Evolutionary conservation across 2,329 filamentous ascomycete genomes (phyloP).

Genomic region (Calonectria montana): DNA sequence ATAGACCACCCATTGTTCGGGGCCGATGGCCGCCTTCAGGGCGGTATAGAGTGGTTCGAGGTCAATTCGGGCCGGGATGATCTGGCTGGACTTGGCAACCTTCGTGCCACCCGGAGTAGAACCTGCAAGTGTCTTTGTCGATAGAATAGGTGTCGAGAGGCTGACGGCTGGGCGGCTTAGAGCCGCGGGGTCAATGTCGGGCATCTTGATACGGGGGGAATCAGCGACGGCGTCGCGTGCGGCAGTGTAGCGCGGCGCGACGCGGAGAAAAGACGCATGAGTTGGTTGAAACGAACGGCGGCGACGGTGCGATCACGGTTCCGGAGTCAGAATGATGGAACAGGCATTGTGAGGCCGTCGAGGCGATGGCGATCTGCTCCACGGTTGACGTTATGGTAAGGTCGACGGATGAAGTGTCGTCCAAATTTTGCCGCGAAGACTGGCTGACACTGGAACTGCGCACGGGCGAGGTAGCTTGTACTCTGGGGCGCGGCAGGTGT

Average conservation of each 20-base stretch:
- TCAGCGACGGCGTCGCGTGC: slow-evolving; percentile 58
- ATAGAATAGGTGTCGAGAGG: slow-evolving; percentile 69
- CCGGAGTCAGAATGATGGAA: slow-evolving; percentile 56
- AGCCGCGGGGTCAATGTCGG: slow-evolving; percentile 77
- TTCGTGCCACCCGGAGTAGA: slow-evolving; percentile 62
- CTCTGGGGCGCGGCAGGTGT: slow-evolving; percentile 1
- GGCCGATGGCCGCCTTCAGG: slow-evolving; percentile 68
- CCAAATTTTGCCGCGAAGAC: slow-evolving; percentile 49
- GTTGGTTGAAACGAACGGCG: slow-evolving; percentile 53
- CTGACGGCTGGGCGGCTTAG: slow-evolving; percentile 70
- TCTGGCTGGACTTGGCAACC: slow-evolving; percentile 69
- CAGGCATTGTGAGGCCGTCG: slow-evolving; percentile 53
- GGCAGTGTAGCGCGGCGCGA: slow-evolving; percentile 58
- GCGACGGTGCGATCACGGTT: slow-evolving; percentile 56
- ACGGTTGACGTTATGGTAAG: slow-evolving; percentile 41
- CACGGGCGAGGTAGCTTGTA: slow-evolving; percentile 41
- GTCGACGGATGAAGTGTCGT: slow-evolving; percentile 49
- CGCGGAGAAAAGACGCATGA: slow-evolving; percentile 55
- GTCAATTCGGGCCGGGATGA: slow-evolving; percentile 74
- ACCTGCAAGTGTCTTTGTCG: slow-evolving; percentile 67
- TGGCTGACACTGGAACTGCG: slow-evolving; percentile 31
- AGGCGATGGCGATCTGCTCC: slow-evolving; percentile 52
- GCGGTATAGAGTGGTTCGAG: slow-evolving; percentile 73
- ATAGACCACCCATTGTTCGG: slow-evolving; percentile 72
- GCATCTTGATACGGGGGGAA: slow-evolving; percentile 60